Percentiles rank a stretch among this genome's conserved stretches.
Conservation (phyloP, 1,284 basidiomycete species). For the Agroathelia rolfsii region DNA sequence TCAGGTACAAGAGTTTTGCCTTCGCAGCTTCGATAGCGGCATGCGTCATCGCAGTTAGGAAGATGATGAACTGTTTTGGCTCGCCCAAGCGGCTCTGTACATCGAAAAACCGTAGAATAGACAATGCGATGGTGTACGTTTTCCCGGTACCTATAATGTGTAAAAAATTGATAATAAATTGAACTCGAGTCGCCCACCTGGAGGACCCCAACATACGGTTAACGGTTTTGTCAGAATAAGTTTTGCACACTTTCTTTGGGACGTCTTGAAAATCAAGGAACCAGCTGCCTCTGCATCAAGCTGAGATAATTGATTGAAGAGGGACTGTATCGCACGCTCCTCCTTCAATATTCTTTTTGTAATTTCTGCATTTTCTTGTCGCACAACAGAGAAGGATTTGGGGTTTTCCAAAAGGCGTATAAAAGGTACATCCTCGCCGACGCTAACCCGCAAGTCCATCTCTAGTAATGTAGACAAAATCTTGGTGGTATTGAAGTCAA, state of each 20-base stretch:
- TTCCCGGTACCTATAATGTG: conserved; percentile 33
- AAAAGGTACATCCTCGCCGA: conserved; percentile 23
- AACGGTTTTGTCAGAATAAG: conserved; percentile 31
- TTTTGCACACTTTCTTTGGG: conserved; percentile 33
- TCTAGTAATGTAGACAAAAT: conserved; percentile 34
- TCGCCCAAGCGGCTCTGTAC: conserved; percentile 22
- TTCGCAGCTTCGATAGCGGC: conserved; percentile 38
- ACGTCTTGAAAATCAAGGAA: conserved; percentile 30
- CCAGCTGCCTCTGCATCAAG: conserved; percentile 24
- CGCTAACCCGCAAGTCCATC: conserved; percentile 26
- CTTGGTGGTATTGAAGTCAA: conserved; percentile 40
- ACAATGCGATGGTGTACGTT: conserved; percentile 38
- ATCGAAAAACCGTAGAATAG: conserved; percentile 33
- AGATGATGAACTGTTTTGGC: conserved; percentile 26
- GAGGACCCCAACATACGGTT: conserved; percentile 39
- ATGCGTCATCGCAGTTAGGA: conserved; percentile 40
- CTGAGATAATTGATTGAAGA: conserved; percentile 26
- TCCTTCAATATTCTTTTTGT: conserved; percentile 19
- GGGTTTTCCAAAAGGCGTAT: conserved; percentile 33
- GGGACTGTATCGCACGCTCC: conserved; percentile 26
- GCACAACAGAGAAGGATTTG: conserved; percentile 28
- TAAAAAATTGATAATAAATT: not conserved
- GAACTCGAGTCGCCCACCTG: conserved; percentile 23
- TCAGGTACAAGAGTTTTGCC: conserved; percentile 27
- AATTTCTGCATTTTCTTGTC: conserved; percentile 12